These are phyloP conservation scores for Fraxinus excelsior DNA, from an alignment of 257 asterid genomes.

Conservation along the genomic window DNA sequence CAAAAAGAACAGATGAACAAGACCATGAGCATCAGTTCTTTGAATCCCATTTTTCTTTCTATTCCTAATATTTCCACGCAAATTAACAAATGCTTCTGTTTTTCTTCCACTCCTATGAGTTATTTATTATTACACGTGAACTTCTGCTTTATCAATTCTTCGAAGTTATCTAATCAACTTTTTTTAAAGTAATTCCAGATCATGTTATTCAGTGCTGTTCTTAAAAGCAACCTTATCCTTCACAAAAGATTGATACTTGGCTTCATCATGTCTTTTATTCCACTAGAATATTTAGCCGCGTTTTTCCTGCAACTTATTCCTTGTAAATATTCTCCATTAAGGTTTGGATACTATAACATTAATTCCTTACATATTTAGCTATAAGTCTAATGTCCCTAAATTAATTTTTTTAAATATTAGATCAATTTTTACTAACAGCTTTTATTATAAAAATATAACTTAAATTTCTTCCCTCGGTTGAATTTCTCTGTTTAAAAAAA, in stretches of 20 bases:
- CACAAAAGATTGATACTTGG: not conserved
- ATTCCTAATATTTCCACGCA: constrained; percentile 2
- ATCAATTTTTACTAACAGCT: too few species aligned
- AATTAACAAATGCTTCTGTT: not conserved
- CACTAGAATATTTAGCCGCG: not conserved
- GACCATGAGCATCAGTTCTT: constrained; percentile 25
- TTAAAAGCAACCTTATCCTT: constrained; percentile 22
- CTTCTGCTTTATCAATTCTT: not conserved
- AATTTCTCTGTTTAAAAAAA: too few species aligned
- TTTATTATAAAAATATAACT: too few species aligned
- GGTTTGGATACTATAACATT: too few species aligned
- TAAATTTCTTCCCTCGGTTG: too few species aligned
- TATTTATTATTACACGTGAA: not conserved
- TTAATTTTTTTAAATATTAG: too few species aligned
- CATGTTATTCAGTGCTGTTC: not conserved
- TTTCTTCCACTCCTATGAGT: not conserved
- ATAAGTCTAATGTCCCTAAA: too few species aligned
- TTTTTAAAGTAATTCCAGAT: constrained; percentile 26
- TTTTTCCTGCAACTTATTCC: too few species aligned
- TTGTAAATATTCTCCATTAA: too few species aligned
- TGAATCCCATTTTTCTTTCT: constrained; percentile 32
- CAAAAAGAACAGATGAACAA: constrained; percentile 26
- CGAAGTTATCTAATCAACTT: constrained; percentile 15
- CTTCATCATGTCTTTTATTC: not conserved
- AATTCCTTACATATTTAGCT: too few species aligned